phyloP scores from a whole-genome alignment of 805 yeast species.

The Suhomyces prunicola region DNA sequence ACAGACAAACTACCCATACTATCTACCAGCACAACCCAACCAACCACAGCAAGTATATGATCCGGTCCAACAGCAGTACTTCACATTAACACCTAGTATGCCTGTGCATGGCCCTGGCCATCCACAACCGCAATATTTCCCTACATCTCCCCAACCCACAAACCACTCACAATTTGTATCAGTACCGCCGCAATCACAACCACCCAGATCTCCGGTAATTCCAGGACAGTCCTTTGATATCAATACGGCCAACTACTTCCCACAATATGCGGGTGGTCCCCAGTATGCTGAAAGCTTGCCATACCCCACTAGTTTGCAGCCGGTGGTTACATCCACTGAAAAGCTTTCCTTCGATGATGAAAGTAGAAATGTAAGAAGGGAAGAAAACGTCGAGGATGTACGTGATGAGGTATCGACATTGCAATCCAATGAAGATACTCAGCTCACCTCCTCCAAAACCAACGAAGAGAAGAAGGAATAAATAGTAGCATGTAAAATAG shows the following conservation, averaged over 20 bases:
- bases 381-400: background rate
- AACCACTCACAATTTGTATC: slow-evolving; percentile 10
- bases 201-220: slow-evolving; percentile 1
- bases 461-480: background rate
- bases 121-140: slow-evolving; percentile 34
- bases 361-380: background rate
- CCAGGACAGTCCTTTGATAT: slow-evolving; percentile 10
- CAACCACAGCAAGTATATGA: slow-evolving; percentile 43
- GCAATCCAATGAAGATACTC: slow-evolving; percentile 6
- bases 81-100: slow-evolving; percentile 35
- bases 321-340: slow-evolving; percentile 5
- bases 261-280: slow-evolving; percentile 13
- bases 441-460: background rate
- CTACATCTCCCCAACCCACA: slow-evolving; percentile 28
- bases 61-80: slow-evolving; percentile 44
- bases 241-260: slow-evolving; percentile 16
- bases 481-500: background rate
- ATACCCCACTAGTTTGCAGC: slow-evolving; percentile 13
- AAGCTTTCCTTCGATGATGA: background rate
- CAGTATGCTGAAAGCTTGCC: slow-evolving; percentile 15
- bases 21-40: slow-evolving; percentile 13
- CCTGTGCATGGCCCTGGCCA: slow-evolving; percentile 23
- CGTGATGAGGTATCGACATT: slow-evolving; percentile 13
- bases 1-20: slow-evolving; percentile 18
- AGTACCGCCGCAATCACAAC: slow-evolving; percentile 5